Base-by-base conservation (phyloP, 1,284 basidiomycete species). In the Sporisorium iseilematis-ciliati region DNA sequence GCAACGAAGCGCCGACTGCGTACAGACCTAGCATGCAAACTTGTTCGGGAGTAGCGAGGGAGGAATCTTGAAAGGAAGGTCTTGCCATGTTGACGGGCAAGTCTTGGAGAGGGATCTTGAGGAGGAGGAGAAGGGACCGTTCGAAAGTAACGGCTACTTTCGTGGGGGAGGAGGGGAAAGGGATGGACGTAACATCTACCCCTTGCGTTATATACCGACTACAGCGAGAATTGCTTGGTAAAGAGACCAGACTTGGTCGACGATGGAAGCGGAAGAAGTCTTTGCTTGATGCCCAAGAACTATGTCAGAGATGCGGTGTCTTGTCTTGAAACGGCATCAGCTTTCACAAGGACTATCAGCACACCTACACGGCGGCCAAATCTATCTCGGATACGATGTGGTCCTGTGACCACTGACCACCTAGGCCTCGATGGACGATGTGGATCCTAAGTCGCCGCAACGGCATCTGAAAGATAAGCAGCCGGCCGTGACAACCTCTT, bases 11-110 rank as follows among this genome's bases (percentile, higher is more conserved):
- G 25, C 57, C 57, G n/a, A 66, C 43, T n/a, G 64, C 57, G 31
- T 60, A 66, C 16, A 60, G 57, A 21, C 63, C 63, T 14, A 66
- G 53, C 64, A 56, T 56, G 25, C 52, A 59, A 16, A 60, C 46
- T 38, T 66, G 50, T 41, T 58, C 63, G n/a, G 45, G 50, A 3
- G 61, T 64, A 2, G 55, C 54, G 5, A 43, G 25, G 31, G 35
- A 33, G 23, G 43, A 21, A 23, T 57, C 55, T 38, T 57, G 55
- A 7, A 21, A 18, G 7, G 33, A 33, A 0, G 45, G 38, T 8
- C 38, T 14, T 20, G 57, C 46, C 46, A 58, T 42, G 35, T 21
- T 50, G 16, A 41, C 21, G 31, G 31, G 20, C 52, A 35, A 43
- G 3, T 33, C 33, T 38, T 20, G 25, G 45, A 8, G 38, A 26